phyloP scores from a whole-genome alignment of 176 grass and related monocot genomes.

The Zea mays region DNA sequence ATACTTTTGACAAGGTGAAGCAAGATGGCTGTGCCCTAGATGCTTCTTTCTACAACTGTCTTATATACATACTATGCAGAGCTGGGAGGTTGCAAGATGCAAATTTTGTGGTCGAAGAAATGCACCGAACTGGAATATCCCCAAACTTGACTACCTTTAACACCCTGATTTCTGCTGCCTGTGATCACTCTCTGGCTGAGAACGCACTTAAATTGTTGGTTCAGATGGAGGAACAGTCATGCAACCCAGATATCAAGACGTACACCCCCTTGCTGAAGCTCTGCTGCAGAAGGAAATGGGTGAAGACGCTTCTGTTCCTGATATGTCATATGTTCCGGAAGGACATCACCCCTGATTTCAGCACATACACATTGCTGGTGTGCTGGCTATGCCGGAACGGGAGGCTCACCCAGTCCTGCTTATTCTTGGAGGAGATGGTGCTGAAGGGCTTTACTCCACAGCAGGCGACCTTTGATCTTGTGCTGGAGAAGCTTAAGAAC shows the following conservation, averaged over 20 bases:
- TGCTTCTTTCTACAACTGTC: constrained; percentile 76
- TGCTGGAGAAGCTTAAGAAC: constrained; percentile 60
- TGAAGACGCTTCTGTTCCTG: constrained; percentile 64
- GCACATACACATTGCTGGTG: constrained; percentile 70
- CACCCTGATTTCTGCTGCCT: constrained; percentile 77
- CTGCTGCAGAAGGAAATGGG: constrained; percentile 72
- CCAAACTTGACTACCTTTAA: constrained; percentile 65
- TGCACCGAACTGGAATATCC: constrained; percentile 47
- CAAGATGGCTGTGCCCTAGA: constrained; percentile 58
- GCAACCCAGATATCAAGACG: constrained; percentile 68
- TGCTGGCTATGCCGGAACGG: constrained; percentile 68
- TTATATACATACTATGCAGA: constrained; percentile 73
- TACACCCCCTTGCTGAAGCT: constrained; percentile 81
- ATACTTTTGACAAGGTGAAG: constrained; percentile 62
- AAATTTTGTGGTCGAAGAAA: constrained; percentile 53
- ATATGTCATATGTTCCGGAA: constrained; percentile 73
- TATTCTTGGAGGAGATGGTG: constrained; percentile 87
- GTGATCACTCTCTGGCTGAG: constrained; percentile 57
- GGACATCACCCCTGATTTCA: constrained; percentile 72
- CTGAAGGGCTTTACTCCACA: constrained; percentile 68
- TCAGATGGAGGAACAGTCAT: constrained; percentile 67
- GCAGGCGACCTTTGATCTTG: constrained; percentile 59
- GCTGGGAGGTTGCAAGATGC: constrained; percentile 59
- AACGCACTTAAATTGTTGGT: constrained; percentile 64
- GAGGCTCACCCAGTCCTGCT: constrained; percentile 54